Evolutionary conservation across 495 filamentous ascomycete species (phyloP).

Genomic region (Collariella sp.): DNA sequence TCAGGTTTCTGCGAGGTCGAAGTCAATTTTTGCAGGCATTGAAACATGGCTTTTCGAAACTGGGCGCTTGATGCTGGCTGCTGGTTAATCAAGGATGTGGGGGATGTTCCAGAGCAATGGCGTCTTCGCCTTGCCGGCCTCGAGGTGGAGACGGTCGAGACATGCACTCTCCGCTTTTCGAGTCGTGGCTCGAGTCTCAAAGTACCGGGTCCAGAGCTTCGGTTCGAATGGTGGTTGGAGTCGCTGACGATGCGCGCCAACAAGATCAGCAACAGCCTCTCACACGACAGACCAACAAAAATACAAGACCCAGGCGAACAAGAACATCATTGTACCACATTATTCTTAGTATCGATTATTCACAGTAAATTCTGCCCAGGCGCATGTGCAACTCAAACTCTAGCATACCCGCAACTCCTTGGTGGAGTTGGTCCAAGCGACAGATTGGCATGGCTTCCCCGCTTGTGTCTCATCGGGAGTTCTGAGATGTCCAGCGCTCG

Average conservation of each 20-base stretch:
- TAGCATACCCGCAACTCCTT: constrained; percentile 15
- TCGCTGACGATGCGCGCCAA: constrained; percentile 22
- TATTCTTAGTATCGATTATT: no score
- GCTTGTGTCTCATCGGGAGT: constrained; percentile 16
- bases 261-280: constrained; percentile 14
- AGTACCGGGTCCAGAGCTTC: background rate
- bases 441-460: constrained; percentile 15
- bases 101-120: background rate
- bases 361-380: no score
- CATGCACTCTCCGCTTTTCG: background rate
- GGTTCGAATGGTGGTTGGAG: background rate
- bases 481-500: no score
- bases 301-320: constrained; percentile 1
- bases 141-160: background rate
- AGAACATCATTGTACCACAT: no score
- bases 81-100: background rate
- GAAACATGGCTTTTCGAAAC: constrained; percentile 18
- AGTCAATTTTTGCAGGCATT: constrained; percentile 13
- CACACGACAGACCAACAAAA: constrained; percentile 21
- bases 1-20: constrained; percentile 8
- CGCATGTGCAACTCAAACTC: constrained; percentile 20
- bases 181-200: constrained; percentile 9
- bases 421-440: constrained; percentile 9
- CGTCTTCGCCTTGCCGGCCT: background rate
- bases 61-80: constrained; percentile 11